Conservation (phyloP, 23 red algal genomes). For the Gracilaria domingensis region DNA sequence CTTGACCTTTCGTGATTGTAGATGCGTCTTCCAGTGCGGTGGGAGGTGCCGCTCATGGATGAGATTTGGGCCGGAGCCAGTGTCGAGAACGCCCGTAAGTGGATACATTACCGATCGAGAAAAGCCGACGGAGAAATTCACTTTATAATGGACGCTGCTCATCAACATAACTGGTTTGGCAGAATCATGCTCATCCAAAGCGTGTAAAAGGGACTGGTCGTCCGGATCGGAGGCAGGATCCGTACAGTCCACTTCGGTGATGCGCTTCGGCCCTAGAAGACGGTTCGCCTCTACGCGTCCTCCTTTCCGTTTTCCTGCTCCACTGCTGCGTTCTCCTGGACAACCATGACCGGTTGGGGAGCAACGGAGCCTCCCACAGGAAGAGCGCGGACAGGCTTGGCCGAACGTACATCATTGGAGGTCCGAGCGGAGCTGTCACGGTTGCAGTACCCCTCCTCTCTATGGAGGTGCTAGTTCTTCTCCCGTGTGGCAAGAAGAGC, state of each 20-base stretch:
- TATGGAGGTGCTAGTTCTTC: too few species aligned
- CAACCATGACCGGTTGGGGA: neutral
- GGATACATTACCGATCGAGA: slow-evolving; percentile 9
- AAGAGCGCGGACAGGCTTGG: neutral
- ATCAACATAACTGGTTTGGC: neutral
- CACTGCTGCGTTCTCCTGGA: neutral
- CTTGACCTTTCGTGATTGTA: neutral
- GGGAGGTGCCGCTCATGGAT: slow-evolving; percentile 18
- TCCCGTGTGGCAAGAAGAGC: too few species aligned
- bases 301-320: neutral
- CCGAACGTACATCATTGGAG: neutral
- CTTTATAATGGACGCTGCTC: neutral
- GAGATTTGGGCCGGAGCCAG: slow-evolving; percentile 4
- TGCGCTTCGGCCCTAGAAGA: neutral
- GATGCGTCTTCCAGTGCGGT: neutral
- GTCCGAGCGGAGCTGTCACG: neutral
- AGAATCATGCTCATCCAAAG: neutral
- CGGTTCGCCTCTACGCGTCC: neutral
- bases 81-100: slow-evolving; percentile 21
- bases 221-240: neutral
- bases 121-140: slow-evolving; percentile 5
- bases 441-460: neutral
- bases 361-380: neutral
- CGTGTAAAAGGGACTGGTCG: neutral
- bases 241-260: neutral